Evolutionary conservation across 2,329 filamentous ascomycete genomes (phyloP).

Genomic region (Lecanoromycetidae sp.): DNA sequence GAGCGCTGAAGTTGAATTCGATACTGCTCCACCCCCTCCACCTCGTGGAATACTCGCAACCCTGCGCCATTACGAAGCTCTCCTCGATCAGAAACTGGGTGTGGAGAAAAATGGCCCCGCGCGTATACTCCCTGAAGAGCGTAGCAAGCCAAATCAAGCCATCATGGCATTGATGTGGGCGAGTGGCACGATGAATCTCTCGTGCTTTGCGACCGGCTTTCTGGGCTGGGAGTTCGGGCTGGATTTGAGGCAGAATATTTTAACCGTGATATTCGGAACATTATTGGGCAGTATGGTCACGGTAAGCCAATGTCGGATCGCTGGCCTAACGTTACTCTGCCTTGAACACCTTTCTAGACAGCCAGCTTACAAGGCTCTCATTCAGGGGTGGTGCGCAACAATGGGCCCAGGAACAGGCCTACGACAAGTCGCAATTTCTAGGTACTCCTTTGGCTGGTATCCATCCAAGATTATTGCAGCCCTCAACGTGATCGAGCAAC

Average conservation of each 20-base stretch:
- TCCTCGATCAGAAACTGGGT: slow-evolving; percentile 37
- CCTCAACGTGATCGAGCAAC: slow-evolving; percentile 24
- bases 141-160: slow-evolving; percentile 26
- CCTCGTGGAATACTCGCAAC: slow-evolving; percentile 1
- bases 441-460: slow-evolving; percentile 42
- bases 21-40: slow-evolving; percentile 3
- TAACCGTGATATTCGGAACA: slow-evolving; percentile 37
- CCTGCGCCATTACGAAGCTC: slow-evolving; percentile 32
- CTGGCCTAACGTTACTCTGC: background rate
- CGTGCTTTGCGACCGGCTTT: slow-evolving; percentile 42
- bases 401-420: slow-evolving; percentile 40
- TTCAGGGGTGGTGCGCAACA: slow-evolving; percentile 38
- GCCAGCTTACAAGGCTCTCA: too few species aligned
- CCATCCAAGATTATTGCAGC: slow-evolving; percentile 39
- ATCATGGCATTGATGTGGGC: slow-evolving; percentile 36
- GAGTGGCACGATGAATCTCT: slow-evolving; percentile 39
- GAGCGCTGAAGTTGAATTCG: background rate
- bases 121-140: slow-evolving; percentile 36
- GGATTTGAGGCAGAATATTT: slow-evolving; percentile 33
- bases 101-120: slow-evolving; percentile 38
- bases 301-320: slow-evolving; percentile 13
- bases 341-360: background rate
- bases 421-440: slow-evolving; percentile 39
- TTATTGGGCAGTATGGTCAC: slow-evolving; percentile 34
- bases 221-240: slow-evolving; percentile 40